A percentile compares a stretch with the other conserved stretches of the same genome.
Conservation (phyloP, 192 early-diverging fungal species). For the Rhizoclosmatium sp. region DNA sequence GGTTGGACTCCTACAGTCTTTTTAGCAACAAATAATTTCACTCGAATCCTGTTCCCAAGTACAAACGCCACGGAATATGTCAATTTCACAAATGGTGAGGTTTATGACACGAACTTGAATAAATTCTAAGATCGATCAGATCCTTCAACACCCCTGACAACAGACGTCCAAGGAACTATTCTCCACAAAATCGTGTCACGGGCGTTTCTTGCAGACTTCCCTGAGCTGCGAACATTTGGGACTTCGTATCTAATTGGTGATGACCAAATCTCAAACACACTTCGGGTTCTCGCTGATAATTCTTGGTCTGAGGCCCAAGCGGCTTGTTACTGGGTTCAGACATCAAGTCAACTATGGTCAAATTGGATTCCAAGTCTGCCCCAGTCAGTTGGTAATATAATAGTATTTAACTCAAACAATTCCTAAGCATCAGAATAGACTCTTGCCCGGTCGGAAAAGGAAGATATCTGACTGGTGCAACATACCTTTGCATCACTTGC, state of each 20-base stretch:
- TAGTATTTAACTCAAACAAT: not conserved
- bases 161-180: not conserved
- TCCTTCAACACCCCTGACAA: not conserved
- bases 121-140: not conserved
- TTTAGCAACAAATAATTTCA: conserved; percentile 21
- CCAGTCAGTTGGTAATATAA: not conserved
- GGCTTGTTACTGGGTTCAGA: too few relatives aligned
- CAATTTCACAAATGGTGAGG: not conserved
- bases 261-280: too few relatives aligned
- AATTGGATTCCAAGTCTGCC: too few relatives aligned
- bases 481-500: conserved; percentile 14
- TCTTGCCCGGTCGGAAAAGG: conserved; percentile 18
- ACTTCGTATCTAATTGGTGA: too few relatives aligned
- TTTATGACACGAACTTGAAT: not conserved
- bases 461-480: not conserved
- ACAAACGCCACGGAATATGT: conserved; percentile 14
- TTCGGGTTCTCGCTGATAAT: not conserved
- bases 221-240: too few relatives aligned
- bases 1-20: conserved; percentile 28
- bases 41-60: conserved; percentile 12
- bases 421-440: not conserved
- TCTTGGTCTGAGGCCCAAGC: not conserved
- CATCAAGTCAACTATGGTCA: not conserved
- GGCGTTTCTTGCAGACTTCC: too few relatives aligned
- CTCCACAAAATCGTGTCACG: too few relatives aligned